phyloP scores from a whole-genome alignment of 768 basidiomycete species.

The Macrolepiota albuminosa region DNA sequence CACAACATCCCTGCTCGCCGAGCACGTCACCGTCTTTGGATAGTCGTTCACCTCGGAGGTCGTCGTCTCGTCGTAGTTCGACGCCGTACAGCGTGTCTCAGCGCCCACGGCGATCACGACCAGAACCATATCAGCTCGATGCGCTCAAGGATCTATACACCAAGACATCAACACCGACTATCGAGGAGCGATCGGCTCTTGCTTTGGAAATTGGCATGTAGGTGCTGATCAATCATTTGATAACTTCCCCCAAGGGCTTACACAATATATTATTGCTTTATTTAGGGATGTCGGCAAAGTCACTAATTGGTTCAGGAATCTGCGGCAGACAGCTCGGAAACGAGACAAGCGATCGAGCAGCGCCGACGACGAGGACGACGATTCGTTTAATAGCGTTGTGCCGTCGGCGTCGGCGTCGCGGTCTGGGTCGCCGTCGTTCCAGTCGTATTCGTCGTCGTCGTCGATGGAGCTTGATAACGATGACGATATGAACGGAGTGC shows the following conservation, averaged over 20 bases:
- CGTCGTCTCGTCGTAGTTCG: conserved; percentile 32
- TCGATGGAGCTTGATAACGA: conserved; percentile 49
- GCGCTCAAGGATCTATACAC: conserved; percentile 66
- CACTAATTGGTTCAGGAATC: conserved; percentile 85
- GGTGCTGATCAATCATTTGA: conserved; percentile 21
- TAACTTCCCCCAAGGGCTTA: conserved; percentile 11
- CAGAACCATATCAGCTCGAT: conserved; percentile 74
- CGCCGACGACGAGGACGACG: conserved; percentile 42
- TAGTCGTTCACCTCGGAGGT: conserved; percentile 33
- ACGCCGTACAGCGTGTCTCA: conserved; percentile 41
- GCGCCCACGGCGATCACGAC: conserved; percentile 68
- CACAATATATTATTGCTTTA: conserved; percentile 11
- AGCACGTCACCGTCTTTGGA: conserved; percentile 37
- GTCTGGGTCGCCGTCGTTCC: conserved; percentile 45
- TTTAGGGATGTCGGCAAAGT: conserved; percentile 76
- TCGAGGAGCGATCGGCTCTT: conserved; percentile 72
- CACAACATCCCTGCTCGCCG: conserved; percentile 27
- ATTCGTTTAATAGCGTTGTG: conserved; percentile 34
- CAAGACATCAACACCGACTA: conserved; percentile 68
- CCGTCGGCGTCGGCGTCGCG: conserved; percentile 46
- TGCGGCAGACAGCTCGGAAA: conserved; percentile 76
- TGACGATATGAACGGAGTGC: conserved; percentile 35
- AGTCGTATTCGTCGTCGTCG: conserved; percentile 47
- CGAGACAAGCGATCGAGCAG: conserved; percentile 50
- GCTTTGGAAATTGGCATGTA: conserved; percentile 78